Conservation (phyloP, 495 filamentous ascomycete species). For the Haplographium delicatum region DNA sequence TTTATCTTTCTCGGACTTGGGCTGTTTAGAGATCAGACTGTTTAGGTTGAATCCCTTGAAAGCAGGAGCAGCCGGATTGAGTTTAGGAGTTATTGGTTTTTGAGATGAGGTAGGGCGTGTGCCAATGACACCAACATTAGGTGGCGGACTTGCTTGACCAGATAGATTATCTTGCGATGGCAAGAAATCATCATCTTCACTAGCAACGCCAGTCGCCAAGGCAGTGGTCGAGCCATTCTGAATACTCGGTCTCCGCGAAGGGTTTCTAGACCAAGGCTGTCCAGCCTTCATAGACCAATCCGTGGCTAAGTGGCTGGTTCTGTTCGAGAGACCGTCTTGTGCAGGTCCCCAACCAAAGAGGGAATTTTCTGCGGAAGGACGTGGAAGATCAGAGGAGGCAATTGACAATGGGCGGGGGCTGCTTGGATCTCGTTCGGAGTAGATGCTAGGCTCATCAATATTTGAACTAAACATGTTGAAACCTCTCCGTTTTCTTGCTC, state of each 20-base stretch:
- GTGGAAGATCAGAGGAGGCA: conserved; percentile 71
- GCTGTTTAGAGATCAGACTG: conserved; percentile 15
- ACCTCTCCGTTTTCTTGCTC: conserved; percentile 27
- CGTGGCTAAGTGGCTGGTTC: conserved; percentile 47
- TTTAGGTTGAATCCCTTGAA: conserved; percentile 49
- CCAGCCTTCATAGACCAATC: conserved; percentile 48
- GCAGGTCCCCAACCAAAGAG: conserved; percentile 59
- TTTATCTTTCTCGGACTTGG: conserved; percentile 16
- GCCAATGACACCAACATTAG: conserved; percentile 26
- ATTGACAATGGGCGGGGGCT: conserved; percentile 75
- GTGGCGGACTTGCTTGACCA: conserved; percentile 22
- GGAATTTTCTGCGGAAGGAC: conserved; percentile 74
- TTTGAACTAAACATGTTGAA: conserved; percentile 61
- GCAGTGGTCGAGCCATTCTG: conserved; percentile 48
- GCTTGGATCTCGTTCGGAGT: conserved; percentile 56
- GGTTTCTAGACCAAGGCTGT: conserved; percentile 49
- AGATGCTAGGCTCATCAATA: conserved; percentile 51
- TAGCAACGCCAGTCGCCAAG: conserved; percentile 18
- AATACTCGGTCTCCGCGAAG: conserved; percentile 51
- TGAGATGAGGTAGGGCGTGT: conserved; percentile 26
- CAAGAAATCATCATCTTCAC: conserved; percentile 26
- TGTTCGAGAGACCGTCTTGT: conserved; percentile 43
- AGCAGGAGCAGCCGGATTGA: conserved; percentile 57
- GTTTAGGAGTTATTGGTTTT: conserved; percentile 43
- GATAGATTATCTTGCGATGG: conserved; percentile 6